These are phyloP conservation scores for Suillus paluster DNA, from an alignment of 768 basidiomycete species.

Conservation along the genomic window DNA sequence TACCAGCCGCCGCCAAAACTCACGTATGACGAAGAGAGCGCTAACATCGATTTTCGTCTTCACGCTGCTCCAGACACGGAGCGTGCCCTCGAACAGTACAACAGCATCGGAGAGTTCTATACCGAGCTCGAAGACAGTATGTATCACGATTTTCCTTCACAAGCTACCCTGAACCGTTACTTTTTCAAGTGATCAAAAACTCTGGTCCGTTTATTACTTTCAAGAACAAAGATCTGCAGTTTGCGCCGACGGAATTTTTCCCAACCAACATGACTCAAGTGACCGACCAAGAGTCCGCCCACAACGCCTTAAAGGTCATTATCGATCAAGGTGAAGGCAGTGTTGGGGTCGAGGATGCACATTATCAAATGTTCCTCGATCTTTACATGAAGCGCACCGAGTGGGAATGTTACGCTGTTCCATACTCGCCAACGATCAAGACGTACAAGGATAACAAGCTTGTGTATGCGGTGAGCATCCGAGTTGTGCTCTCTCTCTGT, in stretches of 20 bases:
- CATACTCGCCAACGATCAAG: constrained; percentile 11
- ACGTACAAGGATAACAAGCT: constrained; percentile 7
- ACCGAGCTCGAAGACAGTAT: constrained; percentile 5
- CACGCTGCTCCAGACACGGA: too few relatives aligned
- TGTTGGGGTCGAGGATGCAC: constrained; percentile 18
- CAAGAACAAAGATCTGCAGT: constrained; percentile 18
- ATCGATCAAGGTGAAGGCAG: constrained; percentile 26
- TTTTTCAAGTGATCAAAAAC: constrained; percentile 11
- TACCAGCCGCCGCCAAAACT: constrained; percentile 1
- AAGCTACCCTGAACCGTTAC: constrained; percentile 4
- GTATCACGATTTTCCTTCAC: not conserved
- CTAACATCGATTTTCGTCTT: not conserved
- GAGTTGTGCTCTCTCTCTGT: not conserved
- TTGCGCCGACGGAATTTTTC: constrained; percentile 17
- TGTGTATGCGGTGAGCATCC: constrained; percentile 11
- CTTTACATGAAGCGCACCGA: constrained; percentile 14
- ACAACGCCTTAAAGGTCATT: constrained; percentile 18
- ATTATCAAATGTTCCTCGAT: constrained; percentile 22
- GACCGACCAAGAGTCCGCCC: constrained; percentile 14
- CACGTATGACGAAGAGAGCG: not conserved
- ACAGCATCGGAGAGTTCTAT: constrained; percentile 13
- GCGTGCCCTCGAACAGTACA: not conserved
- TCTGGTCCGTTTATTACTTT: constrained; percentile 1
- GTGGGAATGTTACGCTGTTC: constrained; percentile 14
- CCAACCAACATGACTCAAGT: constrained; percentile 17